Evolutionary conservation across 352 stramenopile species (phyloP).

Genomic region (Phytophthora hibernalis): DNA sequence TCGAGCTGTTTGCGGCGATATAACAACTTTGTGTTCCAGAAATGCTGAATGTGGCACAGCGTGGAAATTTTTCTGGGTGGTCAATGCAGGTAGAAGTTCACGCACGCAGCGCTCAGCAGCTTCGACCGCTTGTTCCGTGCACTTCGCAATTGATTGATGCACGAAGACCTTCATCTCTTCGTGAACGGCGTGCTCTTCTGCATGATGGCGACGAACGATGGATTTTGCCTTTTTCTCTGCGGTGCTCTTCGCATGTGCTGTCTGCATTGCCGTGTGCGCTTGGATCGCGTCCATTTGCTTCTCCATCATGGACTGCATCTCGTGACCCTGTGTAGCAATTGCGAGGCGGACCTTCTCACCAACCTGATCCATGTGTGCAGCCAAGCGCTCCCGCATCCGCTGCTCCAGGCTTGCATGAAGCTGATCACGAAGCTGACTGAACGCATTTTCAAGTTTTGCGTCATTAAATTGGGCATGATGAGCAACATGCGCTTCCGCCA

Average conservation of each 20-base stretch:
- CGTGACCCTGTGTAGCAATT: neutral
- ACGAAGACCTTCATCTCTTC: neutral
- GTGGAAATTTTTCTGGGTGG: neutral
- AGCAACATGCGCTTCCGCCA: slow-evolving; percentile 6
- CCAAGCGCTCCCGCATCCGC: neutral
- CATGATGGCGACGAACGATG: slow-evolving; percentile 9
- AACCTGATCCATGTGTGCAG: slow-evolving; percentile 9
- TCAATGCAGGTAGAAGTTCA: neutral
- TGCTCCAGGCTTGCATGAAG: neutral
- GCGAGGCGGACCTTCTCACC: neutral
- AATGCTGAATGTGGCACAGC: neutral
- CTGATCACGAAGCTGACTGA: neutral
- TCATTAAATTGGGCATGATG: slow-evolving; percentile 6
- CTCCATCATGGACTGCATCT: slow-evolving; percentile 1
- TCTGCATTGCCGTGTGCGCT: neutral
- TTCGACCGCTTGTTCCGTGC: neutral
- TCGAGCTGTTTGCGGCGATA: no score
- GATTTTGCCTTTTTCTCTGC: slow-evolving; percentile 17
- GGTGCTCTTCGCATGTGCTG: neutral
- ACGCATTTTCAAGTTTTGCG: neutral
- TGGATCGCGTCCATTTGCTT: neutral
- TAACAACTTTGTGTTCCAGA: no score
- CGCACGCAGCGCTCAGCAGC: neutral
- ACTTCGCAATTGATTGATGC: neutral
- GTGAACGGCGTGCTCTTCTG: slow-evolving; percentile 3